Conservation (phyloP, 345 rosid genomes). For the Eucalyptus sp. region DNA sequence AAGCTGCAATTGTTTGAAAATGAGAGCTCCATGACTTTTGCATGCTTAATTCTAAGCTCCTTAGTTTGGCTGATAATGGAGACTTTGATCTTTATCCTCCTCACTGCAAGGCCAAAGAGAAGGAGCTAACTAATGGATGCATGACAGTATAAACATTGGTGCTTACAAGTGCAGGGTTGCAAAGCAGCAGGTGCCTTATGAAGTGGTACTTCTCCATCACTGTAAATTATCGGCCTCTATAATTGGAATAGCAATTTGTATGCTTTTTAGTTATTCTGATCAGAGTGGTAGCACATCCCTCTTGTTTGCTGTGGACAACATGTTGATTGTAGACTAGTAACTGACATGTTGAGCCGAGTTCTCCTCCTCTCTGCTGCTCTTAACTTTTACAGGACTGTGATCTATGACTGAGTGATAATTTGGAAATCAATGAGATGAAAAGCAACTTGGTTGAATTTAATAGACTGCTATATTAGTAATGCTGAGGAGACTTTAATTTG, state of each 20-base stretch:
- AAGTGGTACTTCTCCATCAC: slow-evolving; percentile 14
- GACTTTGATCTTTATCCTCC: slow-evolving; percentile 39
- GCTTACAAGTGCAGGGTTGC: slow-evolving; percentile 45
- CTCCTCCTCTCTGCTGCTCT: background rate
- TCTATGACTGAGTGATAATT: background rate
- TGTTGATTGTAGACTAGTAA: background rate
- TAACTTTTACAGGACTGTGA: background rate
- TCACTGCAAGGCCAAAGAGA: slow-evolving; percentile 22
- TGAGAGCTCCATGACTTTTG: slow-evolving; percentile 31
- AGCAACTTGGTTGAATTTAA: background rate
- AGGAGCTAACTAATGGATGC: slow-evolving; percentile 35
- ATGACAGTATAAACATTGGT: slow-evolving; percentile 37
- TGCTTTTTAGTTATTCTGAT: background rate
- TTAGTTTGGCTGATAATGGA: slow-evolving; percentile 30
- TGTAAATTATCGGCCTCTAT: background rate
- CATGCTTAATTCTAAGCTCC: slow-evolving; percentile 35
- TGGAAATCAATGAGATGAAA: background rate
- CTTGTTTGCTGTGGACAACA: background rate
- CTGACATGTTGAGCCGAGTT: background rate
- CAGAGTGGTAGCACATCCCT: background rate
- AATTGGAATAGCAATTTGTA: background rate
- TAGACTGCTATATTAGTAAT: background rate
- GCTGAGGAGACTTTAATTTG: background rate
- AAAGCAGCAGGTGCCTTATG: slow-evolving; percentile 38
- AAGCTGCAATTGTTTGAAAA: slow-evolving; percentile 25